Base-by-base conservation (phyloP, 768 basidiomycete genomes). In the Mycena pura region DNA sequence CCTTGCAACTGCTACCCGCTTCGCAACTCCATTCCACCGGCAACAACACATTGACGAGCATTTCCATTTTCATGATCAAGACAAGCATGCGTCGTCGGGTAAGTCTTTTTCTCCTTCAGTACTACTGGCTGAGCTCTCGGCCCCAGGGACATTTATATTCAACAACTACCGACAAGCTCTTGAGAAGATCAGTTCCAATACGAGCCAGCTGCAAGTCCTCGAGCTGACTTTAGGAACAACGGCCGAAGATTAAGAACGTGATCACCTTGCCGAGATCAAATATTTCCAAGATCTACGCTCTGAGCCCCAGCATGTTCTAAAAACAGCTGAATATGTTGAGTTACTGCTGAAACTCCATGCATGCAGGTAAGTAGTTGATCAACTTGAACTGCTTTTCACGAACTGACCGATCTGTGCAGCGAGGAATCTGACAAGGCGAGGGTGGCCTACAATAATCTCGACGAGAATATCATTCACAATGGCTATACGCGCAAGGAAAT, bases 31-130 rank as follows among this genome's bases (percentile, higher is more conserved):
- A 3, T 73, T 72, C 52, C 71, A 72, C 47, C 58, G 66, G 0
- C 55, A 67, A 6, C 72, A 73, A 52, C 54, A 61, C 19, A 73
- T 73, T 24, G 55, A 69, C 6, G 65, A 70, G 15, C 67, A 69
- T 24, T 69, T 66, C 39, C 6, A 27, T 14, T 68, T 66, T 21
- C 62, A 63, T 45, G 65, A 69, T 38, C 39, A 49, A 9, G 68
- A 71, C 31, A 71, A 69, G 58, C 60, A 68, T 47, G 45, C 64
- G 1, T 24, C 43, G 1, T 68, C 67, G 5, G 63, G 69, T 64
- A 57, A 3, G 48, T 36, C 17, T 32, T 31, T 14, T 32, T 14
- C 1, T 28, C 8, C 5, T 31, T 7, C 13, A 25, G 10, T 19
- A 9, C 5, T 15, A 17, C n/a, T 4, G 17, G 22, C 24, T 32